Base-by-base conservation (phyloP, 352 stramenopile genomes). In the Phytophthora pluvialis region DNA sequence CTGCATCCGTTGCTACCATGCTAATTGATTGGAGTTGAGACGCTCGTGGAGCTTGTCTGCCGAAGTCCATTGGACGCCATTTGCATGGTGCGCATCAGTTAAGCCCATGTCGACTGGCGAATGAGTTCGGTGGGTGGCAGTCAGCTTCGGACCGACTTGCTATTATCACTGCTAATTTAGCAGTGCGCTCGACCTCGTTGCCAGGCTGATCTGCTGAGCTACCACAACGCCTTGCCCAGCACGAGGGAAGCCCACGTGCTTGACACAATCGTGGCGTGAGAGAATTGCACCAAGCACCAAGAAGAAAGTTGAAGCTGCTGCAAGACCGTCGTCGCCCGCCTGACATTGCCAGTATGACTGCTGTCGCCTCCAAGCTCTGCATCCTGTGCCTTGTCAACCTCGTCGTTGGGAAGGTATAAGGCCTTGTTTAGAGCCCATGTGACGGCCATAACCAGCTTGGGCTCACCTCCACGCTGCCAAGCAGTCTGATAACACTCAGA, bases 261-360 rank as follows among this genome's bases (percentile, higher is more conserved):
- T 38, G 43, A 47, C 43, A 31, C 54, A 54, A 47, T 62, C 31
- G 15, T 2, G 3, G 54, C 53, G 40, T 11, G 42, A 56, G 55
- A 56, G 55, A 63, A 63, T 49, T 55, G 43, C 21, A 42, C n/a
- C n/a, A n/a, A n/a, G n/a, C n/a, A n/a, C n/a, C 15, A 33, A 13
- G 29, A 32, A 63, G 26, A 33, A 56, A 55, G 43, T 55, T 63
- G 55, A 63, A 63, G 35, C 32, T 46, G 50, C 26, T 18, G 46
- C 46, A 38, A 53, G 46, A 53, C 46, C 16, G 16, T 44, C 18
- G 16, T 8, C 16, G 10, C 15, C 47, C 25, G 25, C 43, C 21
- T 49, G 43, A 49, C 12, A 25, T 49, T 21, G 12, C 18, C 21
- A 25, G 39, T 28, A 45, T 21, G 21, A 21, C 21, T 21, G 21